These are phyloP conservation scores for Epithele typhae DNA, from an alignment of 768 basidiomycete genomes.

Conservation along the genomic window DNA sequence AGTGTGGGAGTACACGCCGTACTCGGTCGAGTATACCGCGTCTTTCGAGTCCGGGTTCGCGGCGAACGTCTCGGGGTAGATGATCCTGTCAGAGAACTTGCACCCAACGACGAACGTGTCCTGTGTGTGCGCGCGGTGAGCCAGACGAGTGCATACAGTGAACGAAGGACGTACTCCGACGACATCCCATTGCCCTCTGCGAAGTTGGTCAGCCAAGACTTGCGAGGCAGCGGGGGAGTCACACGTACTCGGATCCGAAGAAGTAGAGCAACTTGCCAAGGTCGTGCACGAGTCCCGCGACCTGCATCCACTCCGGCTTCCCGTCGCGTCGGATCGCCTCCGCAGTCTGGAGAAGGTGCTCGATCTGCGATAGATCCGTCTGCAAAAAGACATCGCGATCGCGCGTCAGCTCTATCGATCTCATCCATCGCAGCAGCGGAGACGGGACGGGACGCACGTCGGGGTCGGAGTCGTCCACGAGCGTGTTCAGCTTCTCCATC, in stretches of 20 bases:
- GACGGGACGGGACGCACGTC: conserved; percentile 48
- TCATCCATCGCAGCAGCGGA: too few relatives aligned
- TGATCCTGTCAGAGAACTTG: conserved; percentile 78
- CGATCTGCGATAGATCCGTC: conserved; percentile 80
- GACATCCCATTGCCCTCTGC: conserved; percentile 86
- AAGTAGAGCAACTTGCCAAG: conserved; percentile 84
- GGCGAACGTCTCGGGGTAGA: conserved; percentile 76
- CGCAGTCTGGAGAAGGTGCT: conserved; percentile 88
- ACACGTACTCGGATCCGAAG: conserved; percentile 61
- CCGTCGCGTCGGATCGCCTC: conserved; percentile 84
- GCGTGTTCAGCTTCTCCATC: conserved; percentile 81
- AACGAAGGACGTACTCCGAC: conserved; percentile 66
- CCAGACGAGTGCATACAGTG: too few relatives aligned
- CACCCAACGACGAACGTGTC: conserved; percentile 84
- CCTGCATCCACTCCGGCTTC: conserved; percentile 91
- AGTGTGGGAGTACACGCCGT: conserved; percentile 75
- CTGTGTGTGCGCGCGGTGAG: too few relatives aligned
- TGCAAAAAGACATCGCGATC: too few relatives aligned
- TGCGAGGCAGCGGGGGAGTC: too few relatives aligned
- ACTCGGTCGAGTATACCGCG: conserved; percentile 64
- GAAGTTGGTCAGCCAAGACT: too few relatives aligned
- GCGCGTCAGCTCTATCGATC: neutral
- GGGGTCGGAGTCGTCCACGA: conserved; percentile 89
- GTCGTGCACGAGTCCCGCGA: conserved; percentile 84
- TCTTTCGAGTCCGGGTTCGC: conserved; percentile 67